Evolutionary conservation across 192 early-diverging fungal species (phyloP).

Genomic region (Mortierella alpina): DNA sequence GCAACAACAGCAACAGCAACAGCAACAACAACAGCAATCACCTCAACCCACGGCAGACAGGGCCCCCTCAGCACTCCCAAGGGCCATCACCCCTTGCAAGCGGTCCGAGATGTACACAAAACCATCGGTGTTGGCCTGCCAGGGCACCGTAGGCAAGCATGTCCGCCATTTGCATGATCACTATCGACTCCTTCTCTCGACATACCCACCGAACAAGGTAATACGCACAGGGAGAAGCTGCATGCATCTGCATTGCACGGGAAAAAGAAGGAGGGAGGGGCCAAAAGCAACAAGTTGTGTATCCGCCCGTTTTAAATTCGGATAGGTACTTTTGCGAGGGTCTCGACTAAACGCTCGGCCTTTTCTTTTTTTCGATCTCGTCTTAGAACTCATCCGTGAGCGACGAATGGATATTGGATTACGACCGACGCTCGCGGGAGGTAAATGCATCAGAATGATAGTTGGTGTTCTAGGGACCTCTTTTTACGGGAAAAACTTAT

Average conservation of each 20-base stretch:
- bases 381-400: too few species aligned
- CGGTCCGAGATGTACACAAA: slow-evolving; percentile 52
- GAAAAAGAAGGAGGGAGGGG: not conserved
- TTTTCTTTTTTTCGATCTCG: too few species aligned
- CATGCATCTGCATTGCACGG: not conserved
- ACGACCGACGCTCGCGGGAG: slow-evolving; percentile 56
- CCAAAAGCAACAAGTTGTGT: too few species aligned
- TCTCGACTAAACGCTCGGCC: too few species aligned
- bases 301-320: too few species aligned
- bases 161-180: slow-evolving; percentile 63
- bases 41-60: too few species aligned
- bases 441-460: slow-evolving; percentile 22
- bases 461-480: not conserved
- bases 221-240: not conserved
- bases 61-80: not conserved
- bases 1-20: too few species aligned
- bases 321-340: too few species aligned
- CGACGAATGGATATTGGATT: slow-evolving; percentile 52
- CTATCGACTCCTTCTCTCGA: slow-evolving; percentile 50
- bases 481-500: not conserved
- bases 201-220: slow-evolving; percentile 35
- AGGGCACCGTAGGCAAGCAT: slow-evolving; percentile 63
- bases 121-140: slow-evolving; percentile 51
- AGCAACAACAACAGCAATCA: too few species aligned
- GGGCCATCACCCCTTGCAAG: slow-evolving; percentile 23